Percentiles rank a stretch among this genome's conserved stretches.
These are phyloP conservation scores for Kwoniella dejecticola DNA, from an alignment of 768 basidiomycete genomes.

Conservation along the genomic window DNA sequence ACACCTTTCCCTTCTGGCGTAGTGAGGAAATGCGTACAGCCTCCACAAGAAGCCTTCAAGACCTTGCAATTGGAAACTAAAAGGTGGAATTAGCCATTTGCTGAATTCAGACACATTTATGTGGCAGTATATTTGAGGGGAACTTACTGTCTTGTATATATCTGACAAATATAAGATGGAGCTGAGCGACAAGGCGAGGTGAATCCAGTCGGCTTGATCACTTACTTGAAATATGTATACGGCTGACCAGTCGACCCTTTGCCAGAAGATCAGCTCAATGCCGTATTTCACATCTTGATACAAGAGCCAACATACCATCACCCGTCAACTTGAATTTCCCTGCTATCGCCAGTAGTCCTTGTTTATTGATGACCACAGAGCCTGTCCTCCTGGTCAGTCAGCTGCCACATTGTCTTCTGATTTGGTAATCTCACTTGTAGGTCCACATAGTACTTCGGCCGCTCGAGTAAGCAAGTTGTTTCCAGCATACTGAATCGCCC, in stretches of 20 bases:
- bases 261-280: conserved; percentile 1
- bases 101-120: too few species aligned
- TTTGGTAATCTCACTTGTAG: conserved; percentile 62
- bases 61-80: conserved; percentile 74
- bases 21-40: conserved; percentile 80
- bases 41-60: conserved; percentile 69
- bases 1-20: conserved; percentile 74
- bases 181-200: background rate
- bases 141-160: conserved; percentile 84
- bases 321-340: conserved; percentile 91
- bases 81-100: too few species aligned
- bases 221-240: conserved; percentile 70
- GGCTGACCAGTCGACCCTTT: conserved; percentile 86
- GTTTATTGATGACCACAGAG: conserved; percentile 69
- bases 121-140: too few species aligned
- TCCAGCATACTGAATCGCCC: conserved; percentile 67
- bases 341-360: conserved; percentile 61
- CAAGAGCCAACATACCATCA: conserved; percentile 65
- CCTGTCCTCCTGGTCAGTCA: conserved; percentile 13
- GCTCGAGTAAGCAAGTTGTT: conserved; percentile 68
- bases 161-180: conserved; percentile 54
- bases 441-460: conserved; percentile 70
- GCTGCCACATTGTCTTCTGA: background rate
- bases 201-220: background rate
- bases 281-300: conserved; percentile 7